Conservation (phyloP, 495 filamentous ascomycete species). For the Rhizodiscina lignyota region DNA sequence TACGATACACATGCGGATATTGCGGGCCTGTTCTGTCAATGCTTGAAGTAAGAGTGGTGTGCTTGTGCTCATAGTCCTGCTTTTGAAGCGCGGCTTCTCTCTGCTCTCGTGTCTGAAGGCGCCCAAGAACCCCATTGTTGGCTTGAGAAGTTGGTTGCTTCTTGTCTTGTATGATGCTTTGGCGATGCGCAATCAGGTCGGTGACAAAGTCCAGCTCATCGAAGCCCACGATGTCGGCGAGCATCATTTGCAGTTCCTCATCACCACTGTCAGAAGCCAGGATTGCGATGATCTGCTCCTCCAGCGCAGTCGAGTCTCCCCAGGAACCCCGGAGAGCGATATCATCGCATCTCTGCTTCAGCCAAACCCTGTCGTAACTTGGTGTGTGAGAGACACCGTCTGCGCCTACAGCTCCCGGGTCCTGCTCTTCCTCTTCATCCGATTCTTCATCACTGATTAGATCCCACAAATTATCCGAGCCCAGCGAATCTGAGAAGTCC, state of each 20-base stretch:
- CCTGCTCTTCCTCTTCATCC: slow-evolving; percentile 24
- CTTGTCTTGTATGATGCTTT: slow-evolving; percentile 35
- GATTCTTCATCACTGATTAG: slow-evolving; percentile 58
- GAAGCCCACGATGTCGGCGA: slow-evolving; percentile 86
- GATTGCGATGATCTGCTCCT: slow-evolving; percentile 53
- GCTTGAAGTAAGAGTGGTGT: slow-evolving; percentile 44
- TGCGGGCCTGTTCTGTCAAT: slow-evolving; percentile 42
- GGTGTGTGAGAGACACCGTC: slow-evolving; percentile 15
- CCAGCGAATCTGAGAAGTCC: slow-evolving; percentile 40
- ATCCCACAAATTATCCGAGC: slow-evolving; percentile 78
- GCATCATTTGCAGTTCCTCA: slow-evolving; percentile 69
- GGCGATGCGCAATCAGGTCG: slow-evolving; percentile 58
- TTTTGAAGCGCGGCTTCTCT: slow-evolving; percentile 57
- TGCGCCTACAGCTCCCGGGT: slow-evolving; percentile 20
- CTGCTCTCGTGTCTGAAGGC: slow-evolving; percentile 56
- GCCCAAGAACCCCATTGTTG: slow-evolving; percentile 34
- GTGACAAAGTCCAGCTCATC: slow-evolving; percentile 82
- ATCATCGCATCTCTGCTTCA: slow-evolving; percentile 43
- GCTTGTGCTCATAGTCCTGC: slow-evolving; percentile 71
- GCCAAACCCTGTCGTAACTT: slow-evolving; percentile 36
- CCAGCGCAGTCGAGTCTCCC: slow-evolving; percentile 41
- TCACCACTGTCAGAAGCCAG: slow-evolving; percentile 48
- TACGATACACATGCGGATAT: slow-evolving; percentile 88
- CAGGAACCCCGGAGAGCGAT: slow-evolving; percentile 43
- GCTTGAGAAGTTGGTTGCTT: slow-evolving; percentile 10